A percentile compares a stretch with the other conserved stretches of the same genome.
Conservation (phyloP, 768 basidiomycete genomes). For the Mycena galericulata region DNA sequence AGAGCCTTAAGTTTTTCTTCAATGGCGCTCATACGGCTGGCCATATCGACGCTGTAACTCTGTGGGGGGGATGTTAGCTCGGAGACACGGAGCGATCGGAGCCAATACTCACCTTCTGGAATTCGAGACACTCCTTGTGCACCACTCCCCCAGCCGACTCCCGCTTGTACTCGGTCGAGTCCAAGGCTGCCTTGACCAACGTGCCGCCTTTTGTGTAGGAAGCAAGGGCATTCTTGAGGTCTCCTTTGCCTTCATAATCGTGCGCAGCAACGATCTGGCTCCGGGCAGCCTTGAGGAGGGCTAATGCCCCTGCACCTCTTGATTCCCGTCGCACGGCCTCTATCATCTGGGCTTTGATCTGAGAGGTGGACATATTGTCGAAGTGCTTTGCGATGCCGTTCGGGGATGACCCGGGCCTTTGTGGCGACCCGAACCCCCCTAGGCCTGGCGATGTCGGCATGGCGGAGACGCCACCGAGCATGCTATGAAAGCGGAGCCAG, state of each 20-base stretch:
- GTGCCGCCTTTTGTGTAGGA: slow-evolving; percentile 72
- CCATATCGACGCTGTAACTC: slow-evolving; percentile 55
- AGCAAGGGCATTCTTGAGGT: slow-evolving; percentile 70
- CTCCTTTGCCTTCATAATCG: slow-evolving; percentile 64
- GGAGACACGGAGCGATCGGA: slow-evolving; percentile 29
- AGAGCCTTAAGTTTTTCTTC: slow-evolving; percentile 61
- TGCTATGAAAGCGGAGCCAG: slow-evolving; percentile 4
- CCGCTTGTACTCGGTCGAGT: slow-evolving; percentile 69
- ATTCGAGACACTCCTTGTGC: slow-evolving; percentile 72
- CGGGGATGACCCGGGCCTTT: slow-evolving; percentile 23
- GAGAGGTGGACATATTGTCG: slow-evolving; percentile 53
- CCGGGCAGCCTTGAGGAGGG: slow-evolving; percentile 73
- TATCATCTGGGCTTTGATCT: slow-evolving; percentile 59
- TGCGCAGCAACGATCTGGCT: slow-evolving; percentile 66
- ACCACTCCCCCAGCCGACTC: slow-evolving; percentile 64
- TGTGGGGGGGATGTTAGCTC: slow-evolving; percentile 30
- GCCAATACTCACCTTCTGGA: slow-evolving; percentile 67
- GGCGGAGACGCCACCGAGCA: slow-evolving; percentile 42
- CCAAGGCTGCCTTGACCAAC: slow-evolving; percentile 68
- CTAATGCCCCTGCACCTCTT: slow-evolving; percentile 68
- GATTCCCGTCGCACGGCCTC: slow-evolving; percentile 63
- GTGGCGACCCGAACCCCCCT: slow-evolving; percentile 43
- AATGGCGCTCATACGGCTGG: slow-evolving; percentile 49
- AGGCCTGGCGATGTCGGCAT: slow-evolving; percentile 42
- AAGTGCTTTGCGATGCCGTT: slow-evolving; percentile 37